Evolutionary conservation across 805 yeast genomes (phyloP), one percentile per base, ranked within the genome.

Genomic region (Starmerella bombi): DNA sequence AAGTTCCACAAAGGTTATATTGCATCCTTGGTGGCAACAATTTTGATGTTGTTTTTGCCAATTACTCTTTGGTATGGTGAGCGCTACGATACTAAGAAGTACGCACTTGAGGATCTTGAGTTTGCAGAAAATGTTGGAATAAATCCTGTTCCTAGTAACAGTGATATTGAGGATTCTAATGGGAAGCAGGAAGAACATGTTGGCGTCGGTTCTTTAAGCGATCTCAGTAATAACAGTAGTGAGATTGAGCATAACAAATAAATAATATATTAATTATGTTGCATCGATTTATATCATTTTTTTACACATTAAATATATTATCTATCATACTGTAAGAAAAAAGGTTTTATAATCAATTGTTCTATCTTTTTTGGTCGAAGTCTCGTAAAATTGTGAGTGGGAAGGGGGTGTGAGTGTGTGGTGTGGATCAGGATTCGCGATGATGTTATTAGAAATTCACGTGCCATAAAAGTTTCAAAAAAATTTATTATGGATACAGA

Each of bases 1-100:
- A 44, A 59, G 42, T 66, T 66, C 56, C 59, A 52, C 33, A 42
- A 47, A 9, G 70, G 70, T 5, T 65, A 61, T 42, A 62, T 61
- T 32, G 55, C 58, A 20, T 58, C 64, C 7, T 47, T 61, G 1
- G 52, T 58, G 6, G 66, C 59, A 1, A 66, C 67, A 1, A 28
- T 53, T 22, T 28, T 63, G 20, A 61, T 63, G 67, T 50, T 63
- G 15, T 38, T 63, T 20, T 29, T 63, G 40, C 68, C 68, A 1
- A 45, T 61, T 15, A 30, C 42, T 4, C 55, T 54, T 21, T 50
- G 46, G 25, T 58, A 40, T 34, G 55, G 59, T 16, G 59, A 56
- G 15, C 51, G 50, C 36, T 52, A 48, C 20, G 66, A 63, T 42
- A 44, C 42, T 22, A 44, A 34, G 37, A 34, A 22, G 10, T 46